phyloP scores from a whole-genome alignment of 228 moss, liverwort and hornwort species.

The Sphagnum fallax region DNA sequence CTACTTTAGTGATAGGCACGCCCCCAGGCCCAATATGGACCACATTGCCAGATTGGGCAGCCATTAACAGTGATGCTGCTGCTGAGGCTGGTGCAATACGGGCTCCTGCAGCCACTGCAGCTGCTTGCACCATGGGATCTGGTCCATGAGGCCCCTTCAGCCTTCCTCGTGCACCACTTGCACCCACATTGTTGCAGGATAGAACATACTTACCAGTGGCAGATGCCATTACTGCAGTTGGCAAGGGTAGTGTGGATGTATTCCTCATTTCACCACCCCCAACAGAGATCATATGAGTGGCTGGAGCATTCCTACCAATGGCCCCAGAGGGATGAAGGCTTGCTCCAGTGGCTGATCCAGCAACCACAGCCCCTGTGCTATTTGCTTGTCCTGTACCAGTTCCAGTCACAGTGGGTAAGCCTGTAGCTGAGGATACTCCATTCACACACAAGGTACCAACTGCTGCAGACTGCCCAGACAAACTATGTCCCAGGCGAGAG shows the following conservation, averaged over 20 bases:
- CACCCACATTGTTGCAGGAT: constrained; percentile 43
- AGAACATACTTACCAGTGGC: constrained; percentile 52
- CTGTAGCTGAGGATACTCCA: constrained; percentile 28
- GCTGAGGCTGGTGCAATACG: constrained; percentile 88
- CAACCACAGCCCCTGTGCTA: constrained; percentile 20
- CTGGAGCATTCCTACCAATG: constrained; percentile 41
- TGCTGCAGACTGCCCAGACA: constrained; percentile 28
- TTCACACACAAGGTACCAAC: constrained; percentile 23
- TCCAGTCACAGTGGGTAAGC: constrained; percentile 1
- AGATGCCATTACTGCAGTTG: constrained; percentile 16
- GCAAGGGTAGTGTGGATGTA: constrained; percentile 30
- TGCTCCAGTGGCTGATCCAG: constrained; percentile 14
- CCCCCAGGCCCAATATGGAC: constrained; percentile 90
- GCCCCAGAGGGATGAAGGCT: constrained; percentile 36
- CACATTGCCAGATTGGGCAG: constrained; percentile 89
- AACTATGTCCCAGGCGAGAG: constrained; percentile 25
- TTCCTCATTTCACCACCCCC: constrained; percentile 52
- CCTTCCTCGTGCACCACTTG: constrained; percentile 27
- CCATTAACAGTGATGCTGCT: constrained; percentile 87
- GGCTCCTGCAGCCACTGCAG: constrained; percentile 94
- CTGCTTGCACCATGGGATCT: constrained; percentile 95
- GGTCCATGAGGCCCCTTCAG: constrained; percentile 64
- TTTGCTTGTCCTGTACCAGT: constrained; percentile 26
- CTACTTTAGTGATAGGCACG: constrained; percentile 67
- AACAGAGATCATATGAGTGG: constrained; percentile 43